Percentiles rank a stretch among this genome's conserved stretches.
These are phyloP conservation scores for Monosporozyma siamensis DNA, from an alignment of 805 yeast species.

Conservation along the genomic window DNA sequence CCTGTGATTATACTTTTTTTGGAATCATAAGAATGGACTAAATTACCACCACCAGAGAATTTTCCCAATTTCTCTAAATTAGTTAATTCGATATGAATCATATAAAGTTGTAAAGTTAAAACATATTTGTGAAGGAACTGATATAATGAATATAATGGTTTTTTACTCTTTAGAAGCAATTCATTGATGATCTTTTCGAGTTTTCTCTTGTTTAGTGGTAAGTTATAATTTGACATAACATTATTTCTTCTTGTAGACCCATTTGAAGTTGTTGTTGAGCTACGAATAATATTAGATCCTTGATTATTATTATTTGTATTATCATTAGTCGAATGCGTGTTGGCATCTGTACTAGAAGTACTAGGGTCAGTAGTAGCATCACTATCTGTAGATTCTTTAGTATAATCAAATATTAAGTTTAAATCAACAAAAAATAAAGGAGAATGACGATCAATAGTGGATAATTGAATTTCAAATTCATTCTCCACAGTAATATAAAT, in stretches of 20 bases:
- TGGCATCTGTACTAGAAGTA: neutral
- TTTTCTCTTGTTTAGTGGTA: slow-evolving; percentile 23
- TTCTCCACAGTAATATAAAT: slow-evolving; percentile 52
- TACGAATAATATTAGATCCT: too few relatives aligned
- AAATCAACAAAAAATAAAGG: slow-evolving; percentile 76
- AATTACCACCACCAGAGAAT: slow-evolving; percentile 29
- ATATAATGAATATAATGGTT: slow-evolving; percentile 23
- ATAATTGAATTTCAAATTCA: slow-evolving; percentile 69
- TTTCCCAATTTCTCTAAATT: slow-evolving; percentile 25
- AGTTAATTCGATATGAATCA: slow-evolving; percentile 25
- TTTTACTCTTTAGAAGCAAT: slow-evolving; percentile 21
- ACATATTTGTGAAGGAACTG: slow-evolving; percentile 29
- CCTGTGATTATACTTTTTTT: slow-evolving; percentile 26
- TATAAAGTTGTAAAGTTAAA: slow-evolving; percentile 26
- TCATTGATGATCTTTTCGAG: slow-evolving; percentile 28
- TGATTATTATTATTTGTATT: too few relatives aligned
- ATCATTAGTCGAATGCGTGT: too few relatives aligned
- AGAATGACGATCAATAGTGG: slow-evolving; percentile 57
- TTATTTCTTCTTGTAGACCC: neutral
- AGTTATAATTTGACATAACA: neutral
- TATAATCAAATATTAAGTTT: slow-evolving; percentile 42
- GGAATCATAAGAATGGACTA: slow-evolving; percentile 27
- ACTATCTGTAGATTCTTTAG: slow-evolving; percentile 6
- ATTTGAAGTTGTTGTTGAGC: neutral
- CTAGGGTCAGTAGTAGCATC: neutral